Evolutionary conservation across 78 protist genomes (phyloP), one percentile per base, ranked within the genome.

Genomic region (Tieghemostelium lacteum): DNA sequence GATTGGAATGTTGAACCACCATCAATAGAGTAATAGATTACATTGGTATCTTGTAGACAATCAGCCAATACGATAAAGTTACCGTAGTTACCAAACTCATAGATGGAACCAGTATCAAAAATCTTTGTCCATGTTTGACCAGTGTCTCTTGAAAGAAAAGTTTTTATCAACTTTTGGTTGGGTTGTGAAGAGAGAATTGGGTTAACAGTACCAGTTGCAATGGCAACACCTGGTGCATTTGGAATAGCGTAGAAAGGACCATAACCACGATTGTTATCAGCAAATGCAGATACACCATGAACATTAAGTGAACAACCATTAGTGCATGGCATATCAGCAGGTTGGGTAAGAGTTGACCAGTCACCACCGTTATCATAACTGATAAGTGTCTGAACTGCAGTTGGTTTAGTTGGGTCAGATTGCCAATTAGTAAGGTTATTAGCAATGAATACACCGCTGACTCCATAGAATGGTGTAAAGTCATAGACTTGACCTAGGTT

Each of bases 81-180:
- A 37, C 93, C 93, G 71, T 54, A 37, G 37, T 39, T 31, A 40
- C 86, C 93, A 75, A 88, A 63, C 55, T 88, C 93, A 19, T 77
- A 75, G 58, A 88, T 71, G 4, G 66, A 34, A 17, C 86, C 77
- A 6, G 36, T 14, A 49, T 63, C 76, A 26, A 26, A 69, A 33
- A 88, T 6, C 16, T 62, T 29, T 5, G 19, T 65, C 93, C 93
- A 88, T 0, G 52, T 63, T 33, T 49, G 73, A 49, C 93, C 93
- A 49, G 34, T 29, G 29, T 88, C 93, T 16, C 65, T 63, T 3
- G 93, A 50, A 1, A 88, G 14, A 34, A 45, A 77, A 7, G 93
- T 75, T 29, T 57, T 54, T 28, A 78, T 70, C 22, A 58, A 54
- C 10, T 20, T 19, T 7, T 28, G 10, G 1, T 14, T 33, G n/a